Evolutionary conservation across 2,329 filamentous ascomycete species (phyloP), one percentile per base, ranked within the genome.

Genomic region (Metarhizium anisopliae): DNA sequence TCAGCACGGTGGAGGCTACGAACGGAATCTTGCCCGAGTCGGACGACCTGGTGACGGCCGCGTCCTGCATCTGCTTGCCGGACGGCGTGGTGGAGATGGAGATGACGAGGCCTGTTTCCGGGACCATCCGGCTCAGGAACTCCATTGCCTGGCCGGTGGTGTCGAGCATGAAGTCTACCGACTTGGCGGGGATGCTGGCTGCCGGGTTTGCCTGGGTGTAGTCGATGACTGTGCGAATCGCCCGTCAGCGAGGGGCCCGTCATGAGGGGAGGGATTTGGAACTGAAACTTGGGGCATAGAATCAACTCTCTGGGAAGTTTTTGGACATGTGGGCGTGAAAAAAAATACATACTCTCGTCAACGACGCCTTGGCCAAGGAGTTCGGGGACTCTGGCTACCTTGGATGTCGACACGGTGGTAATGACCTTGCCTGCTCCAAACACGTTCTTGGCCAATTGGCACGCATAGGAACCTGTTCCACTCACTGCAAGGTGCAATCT

Each of bases 121-220:
- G 68, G 45, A 67, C 69, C 66, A 76, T 68, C 2, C 74, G 59
- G 14, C 64, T 63, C 2, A 74, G 58, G 36, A 65, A 70, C 10
- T 64, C 57, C 61, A 74, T 67, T 4, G 72, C 64, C 18, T 64
- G 52, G 6, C 66, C 67, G 6, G 67, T 66, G 1, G 73, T 76
- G 62, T 76, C 74, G 36, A 75, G 72, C 50, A 76, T 62, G 59
- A 74, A 74, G 62, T 77, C 74, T 29, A 76, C 69, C 0, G 64
- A 68, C 7, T 64, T 61, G 14, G 62, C 63, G 2, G 68, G 63
- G 43, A 76, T 69, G 20, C 53, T 59, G 16, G 57, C 58, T 35
- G 14, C 2, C 18, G 61, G 55, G 13, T 63, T 53, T 11, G 59
- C 43, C 40, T 59, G 60, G n/a, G 61, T 62, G 53, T 64, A 64